Evolutionary conservation across 139 green algal species (phyloP).

Genomic region (Coccomyxa sp.): DNA sequence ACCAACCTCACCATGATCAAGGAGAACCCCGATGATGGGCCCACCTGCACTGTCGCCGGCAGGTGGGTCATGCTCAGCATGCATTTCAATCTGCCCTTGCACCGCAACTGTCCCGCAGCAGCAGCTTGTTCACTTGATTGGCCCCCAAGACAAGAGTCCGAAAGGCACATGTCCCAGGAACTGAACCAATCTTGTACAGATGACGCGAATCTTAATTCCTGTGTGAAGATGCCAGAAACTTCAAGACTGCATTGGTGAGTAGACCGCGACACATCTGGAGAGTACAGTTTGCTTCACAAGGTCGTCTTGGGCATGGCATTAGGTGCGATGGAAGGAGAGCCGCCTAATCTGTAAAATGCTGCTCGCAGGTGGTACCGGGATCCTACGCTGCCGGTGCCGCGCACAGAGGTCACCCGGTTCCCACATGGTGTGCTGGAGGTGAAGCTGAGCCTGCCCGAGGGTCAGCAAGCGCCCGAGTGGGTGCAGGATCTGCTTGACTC

Average conservation of each 20-base stretch:
- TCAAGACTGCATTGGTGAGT: too few relatives aligned
- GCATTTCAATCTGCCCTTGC: not conserved
- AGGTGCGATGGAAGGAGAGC: too few relatives aligned
- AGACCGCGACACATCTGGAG: too few relatives aligned
- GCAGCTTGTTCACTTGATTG: too few relatives aligned
- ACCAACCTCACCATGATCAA: conserved; percentile 94
- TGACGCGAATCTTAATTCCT: too few relatives aligned
- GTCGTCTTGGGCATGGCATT: too few relatives aligned
- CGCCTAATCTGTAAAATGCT: too few relatives aligned
- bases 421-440: conserved; percentile 93
- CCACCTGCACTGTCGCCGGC: conserved; percentile 44
- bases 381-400: conserved; percentile 62
- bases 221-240: too few relatives aligned
- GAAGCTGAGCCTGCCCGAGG: conserved; percentile 87
- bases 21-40: conserved; percentile 85
- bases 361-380: conserved; percentile 74
- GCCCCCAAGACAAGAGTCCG: too few relatives aligned
- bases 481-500: conserved; percentile 78
- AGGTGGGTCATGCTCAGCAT: not conserved
- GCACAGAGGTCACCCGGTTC: conserved; percentile 91
- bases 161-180: too few relatives aligned
- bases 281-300: too few relatives aligned
- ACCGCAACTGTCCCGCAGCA: not conserved
- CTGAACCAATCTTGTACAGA: too few relatives aligned
- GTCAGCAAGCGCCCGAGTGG: conserved; percentile 74